Base-by-base conservation (phyloP, 108 stramenopile species). In the Cylindrotheca closterium region DNA sequence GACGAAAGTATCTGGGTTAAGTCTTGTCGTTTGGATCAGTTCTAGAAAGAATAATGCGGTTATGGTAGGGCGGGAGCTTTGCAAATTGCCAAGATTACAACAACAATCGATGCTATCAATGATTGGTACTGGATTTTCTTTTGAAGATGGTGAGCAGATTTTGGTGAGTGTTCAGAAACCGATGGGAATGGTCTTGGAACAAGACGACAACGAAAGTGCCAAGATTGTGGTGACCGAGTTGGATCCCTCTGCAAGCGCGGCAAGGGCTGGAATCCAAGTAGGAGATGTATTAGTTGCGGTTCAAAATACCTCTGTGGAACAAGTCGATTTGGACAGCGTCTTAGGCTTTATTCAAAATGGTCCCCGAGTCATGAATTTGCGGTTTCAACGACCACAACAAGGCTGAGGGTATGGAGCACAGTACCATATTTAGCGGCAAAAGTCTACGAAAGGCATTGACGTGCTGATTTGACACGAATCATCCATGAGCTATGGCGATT, bases 141-240 rank as follows among this genome's bases (percentile, higher is more conserved):
- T 85, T 65, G 48, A 53, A 10, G 84, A 85, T 47, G 84, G 80
- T 23, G 74, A 81, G 22, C 84, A 85, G 56, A 56, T 85, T 3
- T 55, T 85, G 53, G 75, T 85, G 15, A 79, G 77, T 7, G 71
- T 71, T 10, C 84, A 85, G 68, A 81, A 79, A 52, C 84, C 84
- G 18, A 42, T 85, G 23, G 84, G 84, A 42, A 69, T 81, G 8
- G 52, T 85, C 24, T 52, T 84, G 23, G 79, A 84, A 60, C 77
- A 84, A 74, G 37, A 42, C 37, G 37, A 42, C 37, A 42, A 42
- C 15, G 60, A 55, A 46, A 54, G 30, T 47, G 55, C 60, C 53
- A 31, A 48, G 3, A 73, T 78, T 31, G 24, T 56, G 4, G 84
- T 79, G 19, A 47, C 68, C 23, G 75, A 77, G 18, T 56, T 78